These are phyloP conservation scores for Stachybotrys chartarum DNA, from an alignment of 2,329 filamentous ascomycete species.

Conservation along the genomic window DNA sequence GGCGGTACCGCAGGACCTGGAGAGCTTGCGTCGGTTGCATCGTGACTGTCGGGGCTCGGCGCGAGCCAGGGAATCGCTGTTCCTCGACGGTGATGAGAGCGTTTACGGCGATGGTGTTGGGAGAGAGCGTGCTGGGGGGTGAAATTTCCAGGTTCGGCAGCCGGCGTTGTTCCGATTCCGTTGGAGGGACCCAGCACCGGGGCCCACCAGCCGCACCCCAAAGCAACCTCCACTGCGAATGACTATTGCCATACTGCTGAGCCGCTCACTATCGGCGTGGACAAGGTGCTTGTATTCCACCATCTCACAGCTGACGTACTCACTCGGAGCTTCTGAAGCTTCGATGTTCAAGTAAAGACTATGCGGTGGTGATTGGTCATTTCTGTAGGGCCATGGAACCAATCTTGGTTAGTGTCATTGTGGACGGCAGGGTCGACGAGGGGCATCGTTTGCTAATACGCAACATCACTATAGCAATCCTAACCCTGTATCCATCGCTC, in stretches of 20 bases:
- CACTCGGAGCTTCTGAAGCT: not conserved
- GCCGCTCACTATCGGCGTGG: not conserved
- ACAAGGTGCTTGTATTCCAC: not conserved
- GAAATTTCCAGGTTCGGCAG: conserved; percentile 12
- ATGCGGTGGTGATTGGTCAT: not conserved
- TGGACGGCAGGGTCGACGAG: conserved; percentile 10
- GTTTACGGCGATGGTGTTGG: conserved; percentile 2
- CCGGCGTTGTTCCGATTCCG: conserved; percentile 25
- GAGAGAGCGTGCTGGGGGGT: conserved; percentile 8
- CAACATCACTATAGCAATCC: conserved; percentile 11
- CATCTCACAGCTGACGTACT: not conserved
- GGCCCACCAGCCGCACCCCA: not conserved
- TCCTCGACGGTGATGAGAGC: conserved; percentile 2
- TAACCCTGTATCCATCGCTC: not conserved
- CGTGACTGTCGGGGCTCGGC: conserved; percentile 13
- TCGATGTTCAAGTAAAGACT: not conserved
- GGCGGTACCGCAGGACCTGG: conserved; percentile 59
- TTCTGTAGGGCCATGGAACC: not conserved
- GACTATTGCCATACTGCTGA: not conserved
- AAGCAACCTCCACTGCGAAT: not conserved
- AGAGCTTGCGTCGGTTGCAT: conserved; percentile 67
- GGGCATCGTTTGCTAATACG: conserved; percentile 12
- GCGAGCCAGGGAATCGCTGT: conserved; percentile 1
- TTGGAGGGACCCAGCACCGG: not conserved
- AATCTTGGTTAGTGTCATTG: not conserved